Percentiles rank a stretch among this genome's conserved stretches.
Conservation (phyloP, 2,329 filamentous ascomycete genomes). For the Diaporthe citriasiana region DNA sequence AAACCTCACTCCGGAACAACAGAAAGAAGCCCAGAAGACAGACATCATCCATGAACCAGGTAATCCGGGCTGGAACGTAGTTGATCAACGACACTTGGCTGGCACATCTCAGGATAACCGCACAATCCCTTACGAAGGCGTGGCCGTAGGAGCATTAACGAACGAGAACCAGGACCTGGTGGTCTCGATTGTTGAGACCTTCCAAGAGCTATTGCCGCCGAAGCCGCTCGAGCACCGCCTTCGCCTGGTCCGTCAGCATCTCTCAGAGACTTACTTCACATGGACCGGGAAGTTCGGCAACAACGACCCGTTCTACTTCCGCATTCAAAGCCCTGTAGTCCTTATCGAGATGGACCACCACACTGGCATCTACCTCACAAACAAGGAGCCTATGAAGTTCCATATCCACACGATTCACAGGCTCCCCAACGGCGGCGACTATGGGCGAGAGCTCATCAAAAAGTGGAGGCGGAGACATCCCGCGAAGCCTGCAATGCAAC, state of each 20-base stretch:
- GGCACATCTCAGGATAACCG: constrained; percentile 8
- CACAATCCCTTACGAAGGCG: not conserved
- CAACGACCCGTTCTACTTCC: constrained; percentile 1
- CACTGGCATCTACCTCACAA: not conserved
- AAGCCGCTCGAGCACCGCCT: not conserved
- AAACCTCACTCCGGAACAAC: constrained; percentile 1
- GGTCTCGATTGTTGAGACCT: not conserved
- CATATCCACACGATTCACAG: not conserved
- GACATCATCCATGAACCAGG: not conserved
- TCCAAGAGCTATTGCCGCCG: constrained; percentile 6
- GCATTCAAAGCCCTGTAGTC: not conserved
- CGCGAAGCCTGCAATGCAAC: not conserved
- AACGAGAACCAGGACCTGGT: not conserved
- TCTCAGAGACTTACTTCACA: not conserved
- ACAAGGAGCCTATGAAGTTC: not conserved
- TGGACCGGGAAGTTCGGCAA: not conserved
- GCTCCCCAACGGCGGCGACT: not conserved
- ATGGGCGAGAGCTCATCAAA: not conserved
- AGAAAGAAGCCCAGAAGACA: not conserved
- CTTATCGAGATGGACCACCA: not conserved
- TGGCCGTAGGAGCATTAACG: not conserved
- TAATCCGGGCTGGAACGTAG: not conserved
- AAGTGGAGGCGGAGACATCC: not conserved
- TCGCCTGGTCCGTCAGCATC: not conserved
- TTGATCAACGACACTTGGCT: constrained; percentile 2